Evolutionary conservation across 371 early-diverging fungal species (phyloP), one percentile per base, ranked within the genome.

Genomic region (Syncephalastrum sp.): DNA sequence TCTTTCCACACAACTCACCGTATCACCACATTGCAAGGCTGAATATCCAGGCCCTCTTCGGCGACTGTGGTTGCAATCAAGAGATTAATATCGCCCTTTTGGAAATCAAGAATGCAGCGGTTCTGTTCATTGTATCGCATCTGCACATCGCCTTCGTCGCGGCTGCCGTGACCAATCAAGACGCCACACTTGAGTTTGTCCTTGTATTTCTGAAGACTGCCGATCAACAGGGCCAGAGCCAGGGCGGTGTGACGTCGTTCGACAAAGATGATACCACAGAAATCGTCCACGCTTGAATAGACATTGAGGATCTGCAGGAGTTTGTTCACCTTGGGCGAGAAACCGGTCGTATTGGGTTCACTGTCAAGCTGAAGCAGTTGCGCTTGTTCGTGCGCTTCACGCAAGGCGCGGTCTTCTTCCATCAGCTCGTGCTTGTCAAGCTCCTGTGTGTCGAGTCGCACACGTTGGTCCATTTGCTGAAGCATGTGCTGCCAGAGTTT

Each of bases 1-100:
- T 33, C 8, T 33, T 33, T 33, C 38, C 38, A 33, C 38, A 33
- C 27, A 55, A 59, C 59, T 58, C 82, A 90, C 83, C 91, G 78
- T 16, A 99, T 83, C 17, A 99, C 97, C 41, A 96, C 67, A 54
- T 93, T 96, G 71, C 98, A 97, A 0, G 92, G 87, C 56, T 89
- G 90, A 53, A 99, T 93, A 72, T 99, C 99, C 4, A 99, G 71
- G 3, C 99, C 99, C 73, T 99, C 96, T 63, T 98, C 97, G 23
- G 94, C 97, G 15, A 99, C 96, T 68, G 88, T 87, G 8, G 99
- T 98, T 8, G 96, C 91, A 33, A 98, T 84, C 5, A 99, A 66
- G 21, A 94, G 63, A 55, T 93, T 94, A 41, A 85, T 51, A 6
- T 72, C 68, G 27, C 91, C 91, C 1, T 63, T 64, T 29, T 88